Base-by-base conservation (phyloP, 768 basidiomycete genomes). In the Phylloporus arenicola region DNA sequence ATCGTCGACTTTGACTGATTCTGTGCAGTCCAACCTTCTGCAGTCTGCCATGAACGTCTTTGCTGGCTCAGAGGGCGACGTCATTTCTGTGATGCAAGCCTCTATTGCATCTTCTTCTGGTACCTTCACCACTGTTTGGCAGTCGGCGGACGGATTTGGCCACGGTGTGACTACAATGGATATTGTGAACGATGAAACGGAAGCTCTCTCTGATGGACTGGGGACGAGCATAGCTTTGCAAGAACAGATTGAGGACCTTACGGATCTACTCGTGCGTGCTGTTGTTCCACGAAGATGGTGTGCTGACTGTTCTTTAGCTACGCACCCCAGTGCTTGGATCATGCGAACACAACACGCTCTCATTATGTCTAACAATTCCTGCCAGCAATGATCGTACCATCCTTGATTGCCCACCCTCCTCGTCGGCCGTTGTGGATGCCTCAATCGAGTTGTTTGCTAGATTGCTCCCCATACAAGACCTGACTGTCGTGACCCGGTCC, bases 41-140 rank as follows among this genome's bases (percentile, higher is more conserved):
- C 89, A 92, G 55, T 88, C 90, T 3, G 84, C 82, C 0, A 81
- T 93, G 14, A 70, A 82, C 3, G 73, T 92, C 7, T 92, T 98
- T 60, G 87, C 92, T 3, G 89, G 92, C 59, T 82, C 88, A 0
- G 94, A 98, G 48, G 83, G 81, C 1, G 92, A 90, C 63, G 72
- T 77, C 0, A 84, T 90, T 1, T 91, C 90, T 2, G 81, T 85
- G 0, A 80, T 96, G 16, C 95, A 98, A 67, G 93, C 93, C 1
- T 88, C 91, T 0, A 95, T 97, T 55, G 87, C 88, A 0, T 84
- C 89, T 1, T 89, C 84, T 6, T 78, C 88, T 0, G 94, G 93
- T 1, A 74, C 80, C 0, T 94, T 96, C 67, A 83, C 82, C 3
- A 81, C 79, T 13, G 77, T 99, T 12, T 98, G 95, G 95, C 81